Conservation (phyloP, 371 early-diverging fungal genomes). For the Lichtheimia corymbifera region DNA sequence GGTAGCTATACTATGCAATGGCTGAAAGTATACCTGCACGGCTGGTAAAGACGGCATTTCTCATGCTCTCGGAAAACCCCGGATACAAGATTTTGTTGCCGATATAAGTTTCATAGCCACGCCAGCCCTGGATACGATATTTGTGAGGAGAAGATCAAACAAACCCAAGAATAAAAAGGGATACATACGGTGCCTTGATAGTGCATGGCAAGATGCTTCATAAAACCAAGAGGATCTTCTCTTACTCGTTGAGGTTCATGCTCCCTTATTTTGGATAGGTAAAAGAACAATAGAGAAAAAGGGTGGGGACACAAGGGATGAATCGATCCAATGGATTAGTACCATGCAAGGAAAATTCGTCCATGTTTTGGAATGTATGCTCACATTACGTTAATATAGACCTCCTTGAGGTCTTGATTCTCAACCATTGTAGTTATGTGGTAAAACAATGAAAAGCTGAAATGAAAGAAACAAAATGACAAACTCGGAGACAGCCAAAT, state of each 20-base stretch:
- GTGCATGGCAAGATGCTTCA: constrained; percentile 65
- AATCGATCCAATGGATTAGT: neutral
- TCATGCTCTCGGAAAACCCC: constrained; percentile 65
- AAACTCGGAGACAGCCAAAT: neutral
- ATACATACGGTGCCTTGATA: constrained; percentile 65
- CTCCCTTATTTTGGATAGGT: constrained; percentile 27
- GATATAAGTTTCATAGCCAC: constrained; percentile 77
- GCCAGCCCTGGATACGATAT: constrained; percentile 65
- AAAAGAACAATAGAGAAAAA: too few species aligned
- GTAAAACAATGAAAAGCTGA: neutral
- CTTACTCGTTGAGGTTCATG: constrained; percentile 65
- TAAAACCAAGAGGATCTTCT: constrained; percentile 71
- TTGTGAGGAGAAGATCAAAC: constrained; percentile 1
- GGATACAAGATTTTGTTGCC: constrained; percentile 75
- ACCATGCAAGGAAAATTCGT: neutral
- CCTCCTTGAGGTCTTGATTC: neutral
- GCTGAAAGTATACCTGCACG: constrained; percentile 32
- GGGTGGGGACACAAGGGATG: too few species aligned
- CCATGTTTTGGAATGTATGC: neutral
- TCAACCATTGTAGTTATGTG: too few species aligned
- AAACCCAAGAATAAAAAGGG: neutral
- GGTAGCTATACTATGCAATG: constrained; percentile 7
- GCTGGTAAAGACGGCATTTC: constrained; percentile 52
- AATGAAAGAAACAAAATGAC: constrained; percentile 1
- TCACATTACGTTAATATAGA: constrained; percentile 12